Conservation (phyloP, 139 green algal species). For the Tetradesmus lagerheimii region DNA sequence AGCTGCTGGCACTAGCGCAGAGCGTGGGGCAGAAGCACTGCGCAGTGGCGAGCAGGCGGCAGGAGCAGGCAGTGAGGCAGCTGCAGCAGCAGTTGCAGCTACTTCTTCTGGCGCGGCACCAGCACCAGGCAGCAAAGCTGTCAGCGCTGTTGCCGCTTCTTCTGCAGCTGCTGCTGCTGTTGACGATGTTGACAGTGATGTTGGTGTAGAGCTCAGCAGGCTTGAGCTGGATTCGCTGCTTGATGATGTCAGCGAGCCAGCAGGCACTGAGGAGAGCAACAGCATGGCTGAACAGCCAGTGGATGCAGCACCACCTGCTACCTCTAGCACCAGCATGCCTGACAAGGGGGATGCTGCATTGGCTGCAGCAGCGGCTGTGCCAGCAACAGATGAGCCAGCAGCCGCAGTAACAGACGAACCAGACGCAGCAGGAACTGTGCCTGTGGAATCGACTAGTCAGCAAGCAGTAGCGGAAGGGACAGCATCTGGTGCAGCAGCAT, state of each 20-base stretch:
- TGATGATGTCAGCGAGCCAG: background rate
- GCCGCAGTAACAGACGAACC: background rate
- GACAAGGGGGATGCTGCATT: background rate
- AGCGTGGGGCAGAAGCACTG: too few species aligned
- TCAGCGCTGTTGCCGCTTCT: background rate
- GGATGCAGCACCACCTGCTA: too few species aligned
- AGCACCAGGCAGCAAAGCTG: conserved; percentile 2
- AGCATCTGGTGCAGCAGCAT: background rate
- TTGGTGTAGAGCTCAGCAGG: background rate
- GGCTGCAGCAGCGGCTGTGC: background rate
- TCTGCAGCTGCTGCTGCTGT: background rate
- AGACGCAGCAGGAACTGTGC: background rate
- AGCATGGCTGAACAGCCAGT: background rate
- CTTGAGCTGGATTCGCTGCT: background rate
- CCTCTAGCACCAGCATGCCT: background rate
- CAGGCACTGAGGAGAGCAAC: background rate
- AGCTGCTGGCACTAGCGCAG: background rate
- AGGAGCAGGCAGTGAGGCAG: background rate
- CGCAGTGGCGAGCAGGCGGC: background rate
- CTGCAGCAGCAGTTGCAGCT: background rate
- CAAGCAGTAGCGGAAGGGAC: background rate
- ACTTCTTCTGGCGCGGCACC: background rate
- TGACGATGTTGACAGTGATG: background rate
- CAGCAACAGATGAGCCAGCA: background rate
- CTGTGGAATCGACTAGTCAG: background rate